These are phyloP conservation scores for Cladobotryum mycophilum DNA, from an alignment of 2,329 filamentous ascomycete species.

Conservation along the genomic window DNA sequence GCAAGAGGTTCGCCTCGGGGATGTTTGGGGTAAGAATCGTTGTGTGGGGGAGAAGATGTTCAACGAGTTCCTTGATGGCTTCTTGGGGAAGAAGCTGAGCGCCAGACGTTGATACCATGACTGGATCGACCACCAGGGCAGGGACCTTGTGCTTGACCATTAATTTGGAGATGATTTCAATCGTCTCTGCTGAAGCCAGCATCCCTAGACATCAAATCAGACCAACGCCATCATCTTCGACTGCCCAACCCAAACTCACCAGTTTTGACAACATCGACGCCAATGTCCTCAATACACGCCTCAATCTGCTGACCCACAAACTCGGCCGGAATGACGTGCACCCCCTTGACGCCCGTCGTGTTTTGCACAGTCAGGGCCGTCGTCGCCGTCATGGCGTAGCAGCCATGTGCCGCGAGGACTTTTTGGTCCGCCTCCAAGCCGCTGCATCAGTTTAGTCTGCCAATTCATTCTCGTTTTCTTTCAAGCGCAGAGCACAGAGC, in stretches of 20 bases:
- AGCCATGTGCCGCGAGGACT: constrained; percentile 83
- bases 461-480: not conserved
- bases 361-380: constrained; percentile 96
- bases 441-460: constrained; percentile 41
- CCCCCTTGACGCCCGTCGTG: constrained; percentile 73
- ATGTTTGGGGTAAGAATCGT: constrained; percentile 72
- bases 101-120: constrained; percentile 87
- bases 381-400: constrained; percentile 94
- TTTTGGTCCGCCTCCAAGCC: constrained; percentile 96
- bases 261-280: constrained; percentile 85
- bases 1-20: constrained; percentile 63
- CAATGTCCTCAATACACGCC: constrained; percentile 75
- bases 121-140: constrained; percentile 33
- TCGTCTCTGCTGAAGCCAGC: constrained; percentile 32
- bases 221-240: not conserved
- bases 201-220: constrained; percentile 26
- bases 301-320: constrained; percentile 85
- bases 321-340: constrained; percentile 69
- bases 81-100: constrained; percentile 58
- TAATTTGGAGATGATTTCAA: constrained; percentile 28
- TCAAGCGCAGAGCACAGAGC: not conserved
- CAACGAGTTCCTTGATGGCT: constrained; percentile 56
- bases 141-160: constrained; percentile 25
- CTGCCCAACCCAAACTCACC: constrained; percentile 45
- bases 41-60: constrained; percentile 56